Evolutionary conservation across 2,329 filamentous ascomycete species (phyloP), one percentile per base, ranked within the genome.

Genomic region (Penicillium sp.): DNA sequence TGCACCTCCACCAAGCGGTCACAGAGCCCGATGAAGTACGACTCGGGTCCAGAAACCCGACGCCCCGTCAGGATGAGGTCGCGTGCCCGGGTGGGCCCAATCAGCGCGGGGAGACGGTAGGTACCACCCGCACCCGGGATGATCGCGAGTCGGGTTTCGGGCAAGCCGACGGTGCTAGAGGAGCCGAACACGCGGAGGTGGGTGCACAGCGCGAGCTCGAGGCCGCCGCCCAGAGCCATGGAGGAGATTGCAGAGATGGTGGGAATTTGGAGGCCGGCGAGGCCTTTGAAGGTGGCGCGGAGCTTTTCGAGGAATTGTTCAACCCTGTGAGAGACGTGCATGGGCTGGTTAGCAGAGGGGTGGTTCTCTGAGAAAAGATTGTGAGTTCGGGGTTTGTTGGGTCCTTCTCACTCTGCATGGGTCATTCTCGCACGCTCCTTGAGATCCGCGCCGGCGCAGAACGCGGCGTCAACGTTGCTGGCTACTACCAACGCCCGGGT

Each of bases 101-200:
- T 89, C 20, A 99, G 78, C 8, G 84, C 85, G 1, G 92, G 92
- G 0, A 99, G 86, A 10, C 95, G 88, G 76, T 92, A 91, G 0
- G 94, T 98, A 61, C 94, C 95, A 45, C 95, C 95, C 2, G 94
- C 95, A 60, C 95, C 95, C 3, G 95, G 95, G 65, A 99, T 90
- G 73, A 99, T 99, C 57, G 90, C 95, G 2, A 99, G 84, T 2
- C 93, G 85, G 1, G 95, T 98, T 76, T 99, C 95, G 1, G 95
- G 95, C 5, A 98, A 86, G 0, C 88, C 93, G 56, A 99, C 87
- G 25, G 83, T 80, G 15, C 92, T 90, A 37, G 88, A 90, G 41
- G 90, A 92, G 35, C 88, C 85, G 66, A 98, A 88, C 54, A 99
- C 89, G 66, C 95, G 91, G 77, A 99, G 87, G 76, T 95, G 88